Evolutionary conservation across 2,329 filamentous ascomycete genomes (phyloP).

Genomic region (Penicillium sp.): DNA sequence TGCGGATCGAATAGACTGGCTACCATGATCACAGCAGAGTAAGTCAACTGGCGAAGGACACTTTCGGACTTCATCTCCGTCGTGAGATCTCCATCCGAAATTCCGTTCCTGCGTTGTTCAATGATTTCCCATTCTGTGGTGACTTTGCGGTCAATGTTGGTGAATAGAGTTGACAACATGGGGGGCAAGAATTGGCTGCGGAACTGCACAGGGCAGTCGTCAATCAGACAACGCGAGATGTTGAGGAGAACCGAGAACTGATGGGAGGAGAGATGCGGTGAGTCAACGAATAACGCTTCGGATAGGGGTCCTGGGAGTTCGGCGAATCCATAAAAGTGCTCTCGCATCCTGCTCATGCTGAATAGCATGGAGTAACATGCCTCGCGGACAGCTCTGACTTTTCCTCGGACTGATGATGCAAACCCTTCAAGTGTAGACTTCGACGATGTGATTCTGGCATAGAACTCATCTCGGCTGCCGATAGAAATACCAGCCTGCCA

Average conservation of each 20-base stretch:
- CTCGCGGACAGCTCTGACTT: constrained; percentile 81
- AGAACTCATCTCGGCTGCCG: constrained; percentile 94
- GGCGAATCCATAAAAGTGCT: constrained; percentile 80
- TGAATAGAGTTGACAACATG: constrained; percentile 70
- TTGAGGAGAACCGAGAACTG: constrained; percentile 91
- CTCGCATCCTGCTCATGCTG: constrained; percentile 78
- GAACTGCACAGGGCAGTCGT: constrained; percentile 75
- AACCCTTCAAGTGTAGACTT: constrained; percentile 86
- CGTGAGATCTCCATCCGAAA: constrained; percentile 67
- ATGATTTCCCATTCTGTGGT: constrained; percentile 77
- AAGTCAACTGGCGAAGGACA: constrained; percentile 83
- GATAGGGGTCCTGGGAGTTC: constrained; percentile 77
- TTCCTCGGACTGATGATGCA: constrained; percentile 81
- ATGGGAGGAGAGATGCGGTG: constrained; percentile 74
- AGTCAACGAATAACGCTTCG: constrained; percentile 72
- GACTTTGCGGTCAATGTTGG: constrained; percentile 79
- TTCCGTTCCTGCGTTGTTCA: constrained; percentile 48
- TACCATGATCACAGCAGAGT: constrained; percentile 84
- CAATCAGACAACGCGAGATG: constrained; percentile 76
- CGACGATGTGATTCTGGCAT: constrained; percentile 78
- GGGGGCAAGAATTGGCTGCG: constrained; percentile 75
- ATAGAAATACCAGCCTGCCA: constrained; percentile 97
- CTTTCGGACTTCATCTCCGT: constrained; percentile 99
- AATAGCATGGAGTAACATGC: constrained; percentile 90
- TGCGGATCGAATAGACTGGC: constrained; percentile 75